phyloP scores from a whole-genome alignment of 257 asterid genomes.

The Petunia secreta region DNA sequence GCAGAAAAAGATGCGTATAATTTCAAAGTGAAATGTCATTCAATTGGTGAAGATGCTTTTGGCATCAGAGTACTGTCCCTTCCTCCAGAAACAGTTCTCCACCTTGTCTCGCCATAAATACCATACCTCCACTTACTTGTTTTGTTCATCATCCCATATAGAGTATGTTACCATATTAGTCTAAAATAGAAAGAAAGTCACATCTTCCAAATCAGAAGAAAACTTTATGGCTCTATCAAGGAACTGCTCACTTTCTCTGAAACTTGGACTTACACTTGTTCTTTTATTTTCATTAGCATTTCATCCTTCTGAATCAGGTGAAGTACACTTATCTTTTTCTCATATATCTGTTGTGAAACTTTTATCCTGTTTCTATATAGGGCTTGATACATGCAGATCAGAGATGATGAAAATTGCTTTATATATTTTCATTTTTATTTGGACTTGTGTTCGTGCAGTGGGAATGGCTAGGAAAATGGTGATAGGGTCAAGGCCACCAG shows the following conservation, averaged over 20 bases:
- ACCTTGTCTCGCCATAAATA: slow-evolving; percentile 28
- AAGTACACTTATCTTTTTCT: neutral
- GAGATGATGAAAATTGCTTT: neutral
- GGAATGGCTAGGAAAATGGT: slow-evolving; percentile 21
- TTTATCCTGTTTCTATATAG: neutral
- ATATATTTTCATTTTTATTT: neutral
- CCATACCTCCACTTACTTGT: too few relatives aligned
- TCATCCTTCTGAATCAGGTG: slow-evolving; percentile 39
- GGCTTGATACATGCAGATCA: neutral
- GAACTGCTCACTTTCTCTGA: slow-evolving; percentile 11
- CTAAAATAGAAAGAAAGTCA: neutral
- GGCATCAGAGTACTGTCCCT: slow-evolving; percentile 27
- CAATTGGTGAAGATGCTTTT: slow-evolving; percentile 30
- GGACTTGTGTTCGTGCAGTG: slow-evolving; percentile 1
- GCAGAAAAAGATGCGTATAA: neutral
- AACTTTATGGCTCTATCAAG: slow-evolving; percentile 37
- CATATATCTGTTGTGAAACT: neutral
- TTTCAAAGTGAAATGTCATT: slow-evolving; percentile 25
- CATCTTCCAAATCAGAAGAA: neutral
- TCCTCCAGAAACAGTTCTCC: slow-evolving; percentile 30
- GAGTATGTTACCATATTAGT: neutral
- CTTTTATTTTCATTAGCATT: slow-evolving; percentile 25
- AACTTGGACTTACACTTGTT: slow-evolving; percentile 21
- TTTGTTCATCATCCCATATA: slow-evolving; percentile 2
- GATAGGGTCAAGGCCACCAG: slow-evolving; percentile 48